Conservation (phyloP, 176 grass and related monocot species). For the Tuctoria greenei region DNA sequence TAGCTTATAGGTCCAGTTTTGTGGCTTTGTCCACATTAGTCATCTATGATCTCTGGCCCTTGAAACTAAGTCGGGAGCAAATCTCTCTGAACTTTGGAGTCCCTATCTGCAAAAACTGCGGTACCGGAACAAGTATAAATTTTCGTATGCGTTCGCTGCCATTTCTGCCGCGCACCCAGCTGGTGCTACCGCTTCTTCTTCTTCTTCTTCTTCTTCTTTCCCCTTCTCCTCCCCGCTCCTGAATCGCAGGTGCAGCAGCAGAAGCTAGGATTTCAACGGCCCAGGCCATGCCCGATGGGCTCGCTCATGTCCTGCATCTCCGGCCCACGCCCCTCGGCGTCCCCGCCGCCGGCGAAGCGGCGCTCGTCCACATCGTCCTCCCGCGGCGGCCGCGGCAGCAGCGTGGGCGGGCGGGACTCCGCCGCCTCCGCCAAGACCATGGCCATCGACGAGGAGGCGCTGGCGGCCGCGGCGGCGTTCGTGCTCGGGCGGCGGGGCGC, state of each 20-base stretch:
- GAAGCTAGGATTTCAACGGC: neutral
- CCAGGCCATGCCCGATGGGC: conserved; percentile 45
- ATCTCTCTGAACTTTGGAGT: neutral
- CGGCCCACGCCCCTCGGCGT: conserved; percentile 12
- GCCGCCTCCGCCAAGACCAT: conserved; percentile 42
- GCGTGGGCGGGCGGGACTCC: conserved; percentile 19
- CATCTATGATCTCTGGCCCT: neutral
- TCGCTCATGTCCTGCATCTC: conserved; percentile 69
- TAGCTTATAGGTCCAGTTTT: neutral
- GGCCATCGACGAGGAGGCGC: conserved; percentile 74
- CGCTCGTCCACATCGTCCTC: conserved; percentile 35
- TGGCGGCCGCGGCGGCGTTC: conserved; percentile 71
- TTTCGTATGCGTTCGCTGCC: conserved; percentile 44
- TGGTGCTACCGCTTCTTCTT: neutral
- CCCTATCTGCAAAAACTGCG: conserved; percentile 9
- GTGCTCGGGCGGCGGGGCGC: conserved; percentile 53
- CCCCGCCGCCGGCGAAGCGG: conserved; percentile 26
- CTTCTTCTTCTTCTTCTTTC: neutral
- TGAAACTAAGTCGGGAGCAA: neutral
- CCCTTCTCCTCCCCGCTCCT: neutral
- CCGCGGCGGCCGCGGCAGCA: conserved; percentile 35
- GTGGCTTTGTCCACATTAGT: neutral
- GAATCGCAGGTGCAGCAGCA: neutral
- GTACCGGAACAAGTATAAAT: conserved; percentile 42
- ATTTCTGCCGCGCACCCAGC: conserved; percentile 45